Evolutionary conservation across 2,329 filamentous ascomycete species (phyloP).

Genomic region (Phoma sp.): DNA sequence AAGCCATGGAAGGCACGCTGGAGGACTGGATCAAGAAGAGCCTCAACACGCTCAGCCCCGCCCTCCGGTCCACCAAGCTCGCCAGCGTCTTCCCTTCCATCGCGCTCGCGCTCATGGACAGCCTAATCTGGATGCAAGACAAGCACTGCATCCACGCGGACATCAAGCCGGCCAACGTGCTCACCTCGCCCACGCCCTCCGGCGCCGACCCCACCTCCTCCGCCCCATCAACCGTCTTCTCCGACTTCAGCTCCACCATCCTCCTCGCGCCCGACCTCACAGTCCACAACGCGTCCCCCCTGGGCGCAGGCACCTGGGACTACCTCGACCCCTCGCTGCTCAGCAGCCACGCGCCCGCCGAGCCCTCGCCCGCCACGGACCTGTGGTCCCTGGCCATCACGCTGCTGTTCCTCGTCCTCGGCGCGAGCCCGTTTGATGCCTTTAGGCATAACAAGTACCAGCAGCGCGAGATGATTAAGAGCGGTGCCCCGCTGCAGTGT

Average conservation of each 20-base stretch:
- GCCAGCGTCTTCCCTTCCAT: constrained; percentile 49
- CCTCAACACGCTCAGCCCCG: constrained; percentile 36
- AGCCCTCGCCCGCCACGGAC: constrained; percentile 47
- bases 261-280: constrained; percentile 17
- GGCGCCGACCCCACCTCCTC: constrained; percentile 2
- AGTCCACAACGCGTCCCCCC: constrained; percentile 27
- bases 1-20: constrained; percentile 41
- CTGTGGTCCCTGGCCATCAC: constrained; percentile 55
- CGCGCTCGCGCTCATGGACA: constrained; percentile 47
- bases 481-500: constrained; percentile 50
- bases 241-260: constrained; percentile 53
- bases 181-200: constrained; percentile 33
- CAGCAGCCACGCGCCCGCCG: constrained; percentile 23
- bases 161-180: constrained; percentile 56
- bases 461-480: constrained; percentile 53
- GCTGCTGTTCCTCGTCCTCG: constrained; percentile 51
- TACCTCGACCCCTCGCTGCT: constrained; percentile 51
- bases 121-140: constrained; percentile 51
- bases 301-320: constrained; percentile 55
- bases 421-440: constrained; percentile 50
- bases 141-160: constrained; percentile 52
- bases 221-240: constrained; percentile 40
- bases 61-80: constrained; percentile 43
- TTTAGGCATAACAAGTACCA: constrained; percentile 50
- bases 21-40: constrained; percentile 39